Percentiles rank a stretch among this genome's conserved stretches.
Conservation (phyloP, 2,329 filamentous ascomycete genomes). For the Claviceps lovelessii region DNA sequence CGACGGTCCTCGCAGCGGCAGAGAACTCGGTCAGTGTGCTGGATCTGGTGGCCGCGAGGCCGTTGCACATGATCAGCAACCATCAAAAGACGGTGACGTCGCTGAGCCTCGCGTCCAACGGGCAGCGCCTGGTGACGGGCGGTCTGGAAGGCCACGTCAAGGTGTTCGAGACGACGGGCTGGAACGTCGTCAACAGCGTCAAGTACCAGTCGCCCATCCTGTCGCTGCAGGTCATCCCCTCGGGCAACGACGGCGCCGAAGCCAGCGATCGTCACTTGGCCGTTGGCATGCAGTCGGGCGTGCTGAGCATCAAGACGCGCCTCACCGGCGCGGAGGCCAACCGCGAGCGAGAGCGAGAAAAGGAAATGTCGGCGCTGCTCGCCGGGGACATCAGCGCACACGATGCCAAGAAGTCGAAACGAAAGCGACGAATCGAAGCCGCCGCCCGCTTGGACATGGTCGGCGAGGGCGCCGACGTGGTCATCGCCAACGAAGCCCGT, state of each 20-base stretch:
- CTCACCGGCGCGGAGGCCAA: conserved; percentile 69
- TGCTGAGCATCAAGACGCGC: conserved; percentile 83
- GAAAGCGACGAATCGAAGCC: conserved; percentile 41
- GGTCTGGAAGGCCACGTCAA: conserved; percentile 93
- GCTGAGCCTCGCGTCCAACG: conserved; percentile 66
- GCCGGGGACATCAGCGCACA: conserved; percentile 65
- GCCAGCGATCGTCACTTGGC: conserved; percentile 82
- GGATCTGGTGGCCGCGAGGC: conserved; percentile 81
- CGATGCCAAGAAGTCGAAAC: conserved; percentile 56
- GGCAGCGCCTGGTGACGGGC: conserved; percentile 69
- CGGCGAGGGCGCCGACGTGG: conserved; percentile 73
- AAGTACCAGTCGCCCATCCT: conserved; percentile 91
- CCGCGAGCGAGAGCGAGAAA: conserved; percentile 60
- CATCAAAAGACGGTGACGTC: conserved; percentile 97
- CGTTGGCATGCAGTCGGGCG: conserved; percentile 86
- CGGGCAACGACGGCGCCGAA: conserved; percentile 18
- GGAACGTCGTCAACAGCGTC: conserved; percentile 89
- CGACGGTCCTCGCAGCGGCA: conserved; percentile 69
- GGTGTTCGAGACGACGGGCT: conserved; percentile 82
- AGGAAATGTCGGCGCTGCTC: conserved; percentile 71
- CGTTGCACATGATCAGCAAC: conserved; percentile 73
- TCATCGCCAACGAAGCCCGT: conserved; percentile 59
- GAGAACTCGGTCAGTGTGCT: conserved; percentile 82
- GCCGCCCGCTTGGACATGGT: conserved; percentile 56
- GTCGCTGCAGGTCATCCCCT: conserved; percentile 57